Evolutionary conservation across 2,329 filamentous ascomycete genomes (phyloP), one percentile per base, ranked within the genome.

Genomic region (Teratosphaeria gauchensis): DNA sequence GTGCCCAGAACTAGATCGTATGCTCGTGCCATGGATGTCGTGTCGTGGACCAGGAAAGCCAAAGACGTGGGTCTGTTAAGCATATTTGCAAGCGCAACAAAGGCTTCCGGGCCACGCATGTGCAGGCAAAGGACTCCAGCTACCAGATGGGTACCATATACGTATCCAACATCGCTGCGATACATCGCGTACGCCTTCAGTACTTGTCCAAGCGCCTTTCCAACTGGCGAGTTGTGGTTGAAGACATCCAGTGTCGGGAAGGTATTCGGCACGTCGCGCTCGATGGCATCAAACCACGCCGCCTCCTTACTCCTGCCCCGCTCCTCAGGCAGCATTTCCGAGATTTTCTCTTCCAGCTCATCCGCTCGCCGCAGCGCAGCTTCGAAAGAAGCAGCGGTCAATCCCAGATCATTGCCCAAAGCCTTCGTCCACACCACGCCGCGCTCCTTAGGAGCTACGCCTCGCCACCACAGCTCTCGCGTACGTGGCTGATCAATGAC

Each of bases 141-240:
- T 63, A 86, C 79, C 73, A 89, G 85, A 69, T 90, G 88, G 64
- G 86, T 88, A 57, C 88, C 88, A 62, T 81, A 80, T 59, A 89
- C 81, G 67, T 90, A 91, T 62, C 89, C 88, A 67, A 92, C 87
- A 69, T 94, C 89, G 64, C 85, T 87, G 61, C 89, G 82, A 73
- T 94, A 94, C 82, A 90, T 88, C 57, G 85, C 80, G 72, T 92
- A 92, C 6, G 89, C 90, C 66, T 85, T 85, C 61, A 92, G 78
- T 9, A 94, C 83, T 68, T 92, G 85, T 19, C 87, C 76, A 32
- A 94, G 76, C 42, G 81, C 79, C 59, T 84, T 77, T 68, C 92
- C 83, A 11, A 92, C 76, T 1, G 88, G 87, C 0, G 82, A 85
- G 75, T 78, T 82, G 5, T 78, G 82, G 16, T 65, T 57, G 69